Evolutionary conservation across 2,329 filamentous ascomycete genomes (phyloP).

Genomic region (Aspergillus aculeatinus): DNA sequence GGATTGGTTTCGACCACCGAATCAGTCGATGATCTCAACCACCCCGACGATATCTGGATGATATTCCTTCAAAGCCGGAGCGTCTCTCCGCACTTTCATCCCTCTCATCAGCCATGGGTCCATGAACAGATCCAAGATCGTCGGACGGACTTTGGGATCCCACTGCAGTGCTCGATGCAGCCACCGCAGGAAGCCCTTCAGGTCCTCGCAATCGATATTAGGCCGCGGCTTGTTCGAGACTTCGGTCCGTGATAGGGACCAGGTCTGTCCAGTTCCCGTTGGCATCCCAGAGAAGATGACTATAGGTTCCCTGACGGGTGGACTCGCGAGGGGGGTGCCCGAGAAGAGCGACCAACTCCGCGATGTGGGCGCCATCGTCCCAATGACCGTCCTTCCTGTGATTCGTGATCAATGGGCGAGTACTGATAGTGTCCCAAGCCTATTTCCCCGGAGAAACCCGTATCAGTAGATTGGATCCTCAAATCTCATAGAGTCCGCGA

Average conservation of each 20-base stretch:
- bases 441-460: not conserved
- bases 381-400: constrained; percentile 21
- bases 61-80: not conserved
- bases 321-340: constrained; percentile 17
- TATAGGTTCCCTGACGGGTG: constrained; percentile 9
- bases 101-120: constrained; percentile 38
- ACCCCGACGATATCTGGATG: not conserved
- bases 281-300: not conserved
- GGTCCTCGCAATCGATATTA: constrained; percentile 25
- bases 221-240: constrained; percentile 16
- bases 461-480: not conserved
- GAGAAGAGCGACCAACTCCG: constrained; percentile 23
- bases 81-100: not conserved
- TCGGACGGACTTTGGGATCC: constrained; percentile 23
- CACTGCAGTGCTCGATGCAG: constrained; percentile 30
- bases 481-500: not conserved
- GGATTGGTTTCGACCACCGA: not conserved
- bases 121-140: constrained; percentile 35
- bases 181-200: constrained; percentile 24
- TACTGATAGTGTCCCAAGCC: not conserved
- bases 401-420: not conserved
- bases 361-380: constrained; percentile 22
- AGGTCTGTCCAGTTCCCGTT: not conserved
- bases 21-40: not conserved
- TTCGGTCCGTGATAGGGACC: not conserved